These are phyloP conservation scores for Acer campestre DNA, from an alignment of 345 rosid species.

Conservation along the genomic window DNA sequence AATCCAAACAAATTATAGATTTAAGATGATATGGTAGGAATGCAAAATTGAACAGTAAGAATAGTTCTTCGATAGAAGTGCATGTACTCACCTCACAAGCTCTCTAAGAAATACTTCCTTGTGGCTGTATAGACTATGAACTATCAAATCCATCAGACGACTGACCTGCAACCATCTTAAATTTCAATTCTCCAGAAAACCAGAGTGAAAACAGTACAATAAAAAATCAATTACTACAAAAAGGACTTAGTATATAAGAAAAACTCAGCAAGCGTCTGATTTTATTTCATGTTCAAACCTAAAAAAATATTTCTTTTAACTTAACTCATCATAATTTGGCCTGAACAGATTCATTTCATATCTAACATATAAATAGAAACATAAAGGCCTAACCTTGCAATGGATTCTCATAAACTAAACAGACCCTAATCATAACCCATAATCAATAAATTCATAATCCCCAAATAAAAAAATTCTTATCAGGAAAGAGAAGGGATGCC, in stretches of 20 bases:
- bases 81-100: conserved; percentile 76
- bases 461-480: background rate
- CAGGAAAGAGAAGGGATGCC: conserved; percentile 24
- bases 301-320: background rate
- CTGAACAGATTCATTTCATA: background rate
- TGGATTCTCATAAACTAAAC: conserved; percentile 3
- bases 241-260: background rate
- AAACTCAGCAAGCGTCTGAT: background rate
- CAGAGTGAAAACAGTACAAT: background rate
- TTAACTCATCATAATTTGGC: background rate
- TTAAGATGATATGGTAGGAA: background rate
- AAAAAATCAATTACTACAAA: background rate
- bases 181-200: conserved; percentile 1
- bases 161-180: conserved; percentile 65
- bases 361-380: background rate
- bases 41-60: background rate
- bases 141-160: conserved; percentile 80
- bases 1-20: background rate
- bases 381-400: background rate
- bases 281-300: background rate
- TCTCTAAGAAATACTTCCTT: conserved; percentile 89
- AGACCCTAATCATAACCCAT: background rate
- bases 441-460: background rate
- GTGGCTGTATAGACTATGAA: conserved; percentile 81
- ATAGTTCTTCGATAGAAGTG: background rate